Base-by-base conservation (phyloP, 2,329 filamentous ascomycete species). In the Penicillium sp. region DNA sequence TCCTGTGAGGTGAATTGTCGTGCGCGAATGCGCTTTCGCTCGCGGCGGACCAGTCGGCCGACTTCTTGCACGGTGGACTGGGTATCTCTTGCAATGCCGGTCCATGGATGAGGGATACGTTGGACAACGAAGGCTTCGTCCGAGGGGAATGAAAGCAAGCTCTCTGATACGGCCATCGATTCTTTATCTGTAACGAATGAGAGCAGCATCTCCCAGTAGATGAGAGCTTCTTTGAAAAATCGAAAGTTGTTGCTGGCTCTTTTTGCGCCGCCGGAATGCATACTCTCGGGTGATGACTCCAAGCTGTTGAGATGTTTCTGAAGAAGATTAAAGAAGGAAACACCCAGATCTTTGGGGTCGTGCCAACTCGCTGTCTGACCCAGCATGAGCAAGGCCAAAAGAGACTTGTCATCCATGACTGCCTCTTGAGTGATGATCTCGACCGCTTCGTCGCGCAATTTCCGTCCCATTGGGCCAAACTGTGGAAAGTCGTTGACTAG, bases 351-450 rank as follows among this genome's bases (percentile, higher is more conserved):
- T 35, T 67, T 73, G 12, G 77, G 72, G 39, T 82, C 74, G 47
- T 82, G 79, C 80, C 80, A 83, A 33, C 76, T 76, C 4, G 80
- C 79, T 1, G 78, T 80, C 47, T 80, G 74, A 3, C 80, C 80
- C 0, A 83, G 72, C 57, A 83, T 73, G 36, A 83, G 72, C 28
- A 82, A 67, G 3, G 77, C 77, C n/a, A 83, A 58, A 8, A 82
- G 68, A 0, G 77, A 76, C 46, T 76, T 78, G 35, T 80, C 79
- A 13, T 79, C 72, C 49, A 78, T 67, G 28, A 67, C 61, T 4
- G 61, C 38, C 42, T 79, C 74, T 11, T 72, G 69, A 11, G 76
- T 73, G 5, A 80, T 69, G n/a, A 73, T 73, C 13, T 75, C 73
- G 27, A 76, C 70, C 4, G 75, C 76, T 56, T 80, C 77, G 47